These are phyloP conservation scores for Backusella mclennaniae DNA, from an alignment of 192 early-diverging fungal genomes.

Conservation along the genomic window DNA sequence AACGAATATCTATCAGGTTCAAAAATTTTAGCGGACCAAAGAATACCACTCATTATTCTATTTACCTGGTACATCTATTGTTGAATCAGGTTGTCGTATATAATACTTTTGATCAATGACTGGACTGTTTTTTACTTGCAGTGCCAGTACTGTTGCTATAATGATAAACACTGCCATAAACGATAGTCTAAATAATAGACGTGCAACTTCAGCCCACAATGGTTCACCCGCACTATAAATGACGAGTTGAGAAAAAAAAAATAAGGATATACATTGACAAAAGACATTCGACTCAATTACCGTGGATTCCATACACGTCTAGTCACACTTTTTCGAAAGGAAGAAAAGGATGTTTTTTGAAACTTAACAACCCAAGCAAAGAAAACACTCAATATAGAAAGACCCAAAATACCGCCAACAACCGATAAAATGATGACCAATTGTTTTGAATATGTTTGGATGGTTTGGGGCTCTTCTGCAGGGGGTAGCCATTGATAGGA, in stretches of 20 bases:
- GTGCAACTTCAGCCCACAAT: conserved; percentile 21
- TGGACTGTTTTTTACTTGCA: conserved; percentile 18
- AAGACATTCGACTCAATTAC: background rate
- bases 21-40: too few species aligned
- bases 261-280: background rate
- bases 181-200: conserved; percentile 15
- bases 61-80: background rate
- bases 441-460: background rate
- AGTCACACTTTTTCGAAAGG: background rate
- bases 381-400: background rate
- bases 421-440: background rate
- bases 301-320: conserved; percentile 8
- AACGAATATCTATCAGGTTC: conserved; percentile 14
- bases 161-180: conserved; percentile 12
- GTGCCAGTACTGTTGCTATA: background rate
- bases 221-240: conserved; percentile 10
- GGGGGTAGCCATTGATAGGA: conserved; percentile 4
- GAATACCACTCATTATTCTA: too few species aligned
- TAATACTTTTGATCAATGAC: conserved; percentile 22
- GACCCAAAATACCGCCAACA: background rate
- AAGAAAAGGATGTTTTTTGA: background rate
- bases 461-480: background rate
- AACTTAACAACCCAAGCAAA: background rate
- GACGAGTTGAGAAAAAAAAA: background rate
- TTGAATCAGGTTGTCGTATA: background rate